These are phyloP conservation scores for Calocybe indica DNA, from an alignment of 768 basidiomycete genomes.

Conservation along the genomic window DNA sequence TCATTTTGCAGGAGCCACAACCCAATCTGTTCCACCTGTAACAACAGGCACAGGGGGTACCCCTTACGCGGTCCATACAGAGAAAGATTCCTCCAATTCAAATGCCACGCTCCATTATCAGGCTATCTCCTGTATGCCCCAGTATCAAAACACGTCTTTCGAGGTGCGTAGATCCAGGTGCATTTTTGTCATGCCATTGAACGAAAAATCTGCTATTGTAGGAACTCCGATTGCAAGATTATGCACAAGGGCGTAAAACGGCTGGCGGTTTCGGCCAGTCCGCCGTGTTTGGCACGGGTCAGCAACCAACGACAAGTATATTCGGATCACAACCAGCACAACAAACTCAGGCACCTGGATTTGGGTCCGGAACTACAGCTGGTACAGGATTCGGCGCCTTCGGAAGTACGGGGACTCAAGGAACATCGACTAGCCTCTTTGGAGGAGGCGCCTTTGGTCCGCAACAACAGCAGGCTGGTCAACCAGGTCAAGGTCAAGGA, in stretches of 20 bases:
- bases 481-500: conserved; percentile 7
- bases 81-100: conserved; percentile 56
- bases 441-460: conserved; percentile 26
- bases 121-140: conserved; percentile 74
- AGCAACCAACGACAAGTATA: conserved; percentile 32
- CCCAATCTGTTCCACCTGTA: conserved; percentile 37
- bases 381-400: conserved; percentile 39
- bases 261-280: conserved; percentile 57
- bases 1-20: conserved; percentile 18
- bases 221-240: conserved; percentile 78
- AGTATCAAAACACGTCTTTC: conserved; percentile 71
- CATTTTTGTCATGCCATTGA: conserved; percentile 7
- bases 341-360: conserved; percentile 29
- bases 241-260: conserved; percentile 67
- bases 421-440: conserved; percentile 29
- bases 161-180: conserved; percentile 41
- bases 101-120: conserved; percentile 64
- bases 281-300: conserved; percentile 40
- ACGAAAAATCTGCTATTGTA: conserved; percentile 18
- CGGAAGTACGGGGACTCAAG: conserved; percentile 21
- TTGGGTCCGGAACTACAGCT: conserved; percentile 28
- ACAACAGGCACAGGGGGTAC: conserved; percentile 70
- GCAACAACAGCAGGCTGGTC: conserved; percentile 25
- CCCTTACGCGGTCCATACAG: conserved; percentile 47
- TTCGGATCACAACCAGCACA: conserved; percentile 45